Conservation (phyloP, 176 grass and related monocot species). For the Lolium perenne region DNA sequence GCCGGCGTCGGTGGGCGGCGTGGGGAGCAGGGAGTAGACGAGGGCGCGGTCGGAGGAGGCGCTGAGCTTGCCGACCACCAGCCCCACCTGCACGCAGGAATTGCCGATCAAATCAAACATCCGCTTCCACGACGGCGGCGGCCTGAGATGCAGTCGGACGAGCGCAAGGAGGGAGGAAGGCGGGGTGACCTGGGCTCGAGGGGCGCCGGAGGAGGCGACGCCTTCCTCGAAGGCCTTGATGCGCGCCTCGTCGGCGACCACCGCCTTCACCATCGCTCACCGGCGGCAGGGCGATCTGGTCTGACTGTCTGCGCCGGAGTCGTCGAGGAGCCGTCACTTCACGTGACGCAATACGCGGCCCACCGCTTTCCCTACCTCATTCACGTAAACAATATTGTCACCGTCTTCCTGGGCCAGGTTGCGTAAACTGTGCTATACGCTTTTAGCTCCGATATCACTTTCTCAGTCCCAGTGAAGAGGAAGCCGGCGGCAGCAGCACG, state of each 20-base stretch:
- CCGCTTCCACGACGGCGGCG: background rate
- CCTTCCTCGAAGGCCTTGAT: slow-evolving; percentile 66
- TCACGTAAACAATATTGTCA: background rate
- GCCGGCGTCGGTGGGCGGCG: slow-evolving; percentile 74
- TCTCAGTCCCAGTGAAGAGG: background rate
- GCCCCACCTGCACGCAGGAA: slow-evolving; percentile 58
- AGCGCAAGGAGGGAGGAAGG: background rate
- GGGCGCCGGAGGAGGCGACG: slow-evolving; percentile 47
- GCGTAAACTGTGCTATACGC: background rate
- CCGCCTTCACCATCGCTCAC: slow-evolving; percentile 70
- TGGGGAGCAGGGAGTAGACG: slow-evolving; percentile 86
- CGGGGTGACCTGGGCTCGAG: slow-evolving; percentile 31
- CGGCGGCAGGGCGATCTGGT: slow-evolving; percentile 15
- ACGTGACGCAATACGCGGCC: background rate
- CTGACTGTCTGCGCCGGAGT: background rate
- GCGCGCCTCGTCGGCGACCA: slow-evolving; percentile 72
- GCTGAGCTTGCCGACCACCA: slow-evolving; percentile 85
- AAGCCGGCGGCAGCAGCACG: slow-evolving; percentile 16
- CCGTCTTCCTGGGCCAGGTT: background rate
- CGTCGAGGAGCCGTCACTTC: background rate
- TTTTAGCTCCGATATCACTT: slow-evolving; percentile 12
- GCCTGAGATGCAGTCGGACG: background rate
- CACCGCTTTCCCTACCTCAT: background rate
- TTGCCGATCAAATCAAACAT: background rate
- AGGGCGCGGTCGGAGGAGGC: slow-evolving; percentile 69